Evolutionary conservation across 768 basidiomycete genomes (phyloP).

Genomic region (Lyophyllum semitale): DNA sequence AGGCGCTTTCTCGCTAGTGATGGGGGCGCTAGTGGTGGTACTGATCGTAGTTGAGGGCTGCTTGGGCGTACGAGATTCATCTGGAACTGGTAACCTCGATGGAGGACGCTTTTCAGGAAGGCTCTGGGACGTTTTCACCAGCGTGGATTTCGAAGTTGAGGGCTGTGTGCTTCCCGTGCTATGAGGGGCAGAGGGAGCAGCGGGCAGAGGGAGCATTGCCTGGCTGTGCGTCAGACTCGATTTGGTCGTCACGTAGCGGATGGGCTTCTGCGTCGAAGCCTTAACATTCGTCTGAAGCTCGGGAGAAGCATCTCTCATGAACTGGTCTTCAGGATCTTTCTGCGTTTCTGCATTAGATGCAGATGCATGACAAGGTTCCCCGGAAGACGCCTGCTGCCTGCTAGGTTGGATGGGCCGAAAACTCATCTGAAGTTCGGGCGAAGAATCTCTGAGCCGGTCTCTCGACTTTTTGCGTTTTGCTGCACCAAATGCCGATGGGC

Average conservation of each 20-base stretch:
- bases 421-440: no score
- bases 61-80: neutral
- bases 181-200: neutral
- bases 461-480: no score
- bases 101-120: no score
- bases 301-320: neutral
- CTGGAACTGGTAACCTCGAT: no score
- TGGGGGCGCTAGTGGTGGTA: neutral
- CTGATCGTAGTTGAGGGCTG: neutral
- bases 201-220: neutral
- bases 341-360: neutral
- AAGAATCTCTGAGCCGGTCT: no score
- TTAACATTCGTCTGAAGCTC: neutral
- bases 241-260: neutral
- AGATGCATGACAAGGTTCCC: no score
- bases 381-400: no score
- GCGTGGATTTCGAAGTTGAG: neutral
- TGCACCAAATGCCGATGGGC: no score
- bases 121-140: neutral
- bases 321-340: neutral
- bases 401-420: no score
- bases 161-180: neutral
- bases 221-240: neutral
- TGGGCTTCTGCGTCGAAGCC: neutral
- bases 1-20: neutral